These are phyloP conservation scores for Melanogaster broomeanus DNA, from an alignment of 768 basidiomycete genomes.

Conservation along the genomic window DNA sequence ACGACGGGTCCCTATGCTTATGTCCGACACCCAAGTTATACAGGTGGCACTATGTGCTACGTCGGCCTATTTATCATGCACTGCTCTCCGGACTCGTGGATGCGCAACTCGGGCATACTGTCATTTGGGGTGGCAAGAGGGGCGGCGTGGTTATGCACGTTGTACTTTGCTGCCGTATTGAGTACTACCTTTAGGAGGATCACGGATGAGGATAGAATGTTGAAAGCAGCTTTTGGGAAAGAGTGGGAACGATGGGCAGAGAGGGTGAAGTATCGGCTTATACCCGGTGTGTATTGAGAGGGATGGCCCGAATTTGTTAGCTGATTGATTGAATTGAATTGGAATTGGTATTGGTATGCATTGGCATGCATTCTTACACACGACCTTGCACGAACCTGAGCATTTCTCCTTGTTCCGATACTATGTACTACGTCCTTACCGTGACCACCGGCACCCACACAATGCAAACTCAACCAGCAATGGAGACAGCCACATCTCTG, in stretches of 20 bases:
- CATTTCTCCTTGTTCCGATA: too few relatives aligned
- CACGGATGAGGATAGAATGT: constrained; percentile 31
- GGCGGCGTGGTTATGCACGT: constrained; percentile 29
- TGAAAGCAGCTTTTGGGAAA: constrained; percentile 31
- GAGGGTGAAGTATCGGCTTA: constrained; percentile 31
- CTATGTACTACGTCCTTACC: too few relatives aligned
- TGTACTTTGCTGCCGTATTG: constrained; percentile 35
- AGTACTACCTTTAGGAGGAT: constrained; percentile 4
- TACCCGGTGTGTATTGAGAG: constrained; percentile 36
- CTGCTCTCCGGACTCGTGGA: constrained; percentile 42
- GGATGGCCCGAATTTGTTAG: too few relatives aligned
- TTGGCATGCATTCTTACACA: too few relatives aligned
- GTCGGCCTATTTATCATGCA: constrained; percentile 8
- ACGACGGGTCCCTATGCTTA: constrained; percentile 48
- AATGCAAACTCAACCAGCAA: too few relatives aligned
- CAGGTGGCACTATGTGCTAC: constrained; percentile 37
- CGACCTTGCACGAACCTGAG: too few relatives aligned
- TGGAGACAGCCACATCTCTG: not conserved
- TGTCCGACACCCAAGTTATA: constrained; percentile 54
- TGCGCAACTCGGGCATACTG: constrained; percentile 43
- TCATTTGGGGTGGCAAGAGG: constrained; percentile 33
- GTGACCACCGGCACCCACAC: too few relatives aligned
- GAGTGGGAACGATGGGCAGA: constrained; percentile 36
- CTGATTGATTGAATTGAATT: too few relatives aligned
- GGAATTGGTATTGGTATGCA: too few relatives aligned